Conservation (phyloP, 176 grass and related monocot species). For the Oryza punctata region DNA sequence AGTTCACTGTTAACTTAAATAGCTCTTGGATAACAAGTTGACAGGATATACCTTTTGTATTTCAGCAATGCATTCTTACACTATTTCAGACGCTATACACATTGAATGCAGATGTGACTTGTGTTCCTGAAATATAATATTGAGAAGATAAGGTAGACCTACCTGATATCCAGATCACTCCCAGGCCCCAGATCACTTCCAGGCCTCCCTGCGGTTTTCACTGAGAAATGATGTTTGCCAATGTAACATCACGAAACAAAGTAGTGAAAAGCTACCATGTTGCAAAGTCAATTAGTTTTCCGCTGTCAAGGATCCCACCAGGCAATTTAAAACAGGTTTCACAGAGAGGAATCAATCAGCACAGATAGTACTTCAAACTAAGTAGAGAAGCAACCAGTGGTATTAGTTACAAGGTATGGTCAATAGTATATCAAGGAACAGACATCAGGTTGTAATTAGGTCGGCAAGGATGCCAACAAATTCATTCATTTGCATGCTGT, state of each 20-base stretch:
- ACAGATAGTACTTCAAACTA: background rate
- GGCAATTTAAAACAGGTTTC: background rate
- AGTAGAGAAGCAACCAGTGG: constrained; percentile 1
- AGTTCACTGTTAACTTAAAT: background rate
- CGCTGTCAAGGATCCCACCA: background rate
- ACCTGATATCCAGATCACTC: background rate
- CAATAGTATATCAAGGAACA: constrained; percentile 6
- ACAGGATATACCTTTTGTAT: constrained; percentile 15
- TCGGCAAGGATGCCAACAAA: constrained; percentile 11
- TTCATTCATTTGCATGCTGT: background rate
- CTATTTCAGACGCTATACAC: background rate
- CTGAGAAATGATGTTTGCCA: background rate
- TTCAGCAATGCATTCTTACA: background rate
- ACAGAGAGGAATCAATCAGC: background rate
- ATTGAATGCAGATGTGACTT: background rate
- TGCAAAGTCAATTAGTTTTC: background rate
- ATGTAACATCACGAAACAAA: background rate
- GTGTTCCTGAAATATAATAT: background rate
- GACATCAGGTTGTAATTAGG: background rate
- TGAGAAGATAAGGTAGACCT: background rate
- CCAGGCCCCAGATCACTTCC: background rate
- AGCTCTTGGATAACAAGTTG: background rate
- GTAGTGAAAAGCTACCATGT: background rate
- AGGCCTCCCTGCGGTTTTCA: background rate
- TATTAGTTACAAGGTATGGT: constrained; percentile 25